Evolutionary conservation across 2,329 filamentous ascomycete species (phyloP).

Genomic region (Pyrenophora seminiperda): DNA sequence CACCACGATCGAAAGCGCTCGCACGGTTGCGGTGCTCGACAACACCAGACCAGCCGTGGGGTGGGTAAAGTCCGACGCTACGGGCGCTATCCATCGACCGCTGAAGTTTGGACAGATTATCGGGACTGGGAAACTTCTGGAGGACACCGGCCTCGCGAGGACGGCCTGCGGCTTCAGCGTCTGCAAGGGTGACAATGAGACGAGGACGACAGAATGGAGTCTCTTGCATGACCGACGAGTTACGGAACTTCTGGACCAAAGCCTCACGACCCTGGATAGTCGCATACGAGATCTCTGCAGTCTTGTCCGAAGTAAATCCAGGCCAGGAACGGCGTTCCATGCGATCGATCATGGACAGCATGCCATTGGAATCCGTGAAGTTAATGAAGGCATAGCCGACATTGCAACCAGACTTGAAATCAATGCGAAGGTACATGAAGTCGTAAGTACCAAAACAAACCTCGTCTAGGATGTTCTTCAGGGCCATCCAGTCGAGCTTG

Average conservation of each 20-base stretch:
- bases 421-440: constrained; percentile 92
- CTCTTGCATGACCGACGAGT: constrained; percentile 95
- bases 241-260: constrained; percentile 91
- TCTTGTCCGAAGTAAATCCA: constrained; percentile 81
- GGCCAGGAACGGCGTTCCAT: constrained; percentile 61
- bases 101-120: constrained; percentile 87
- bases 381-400: constrained; percentile 98
- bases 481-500: constrained; percentile 68
- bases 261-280: constrained; percentile 94
- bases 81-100: constrained; percentile 86
- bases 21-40: constrained; percentile 77
- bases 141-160: constrained; percentile 67
- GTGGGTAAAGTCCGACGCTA: constrained; percentile 84
- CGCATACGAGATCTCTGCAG: constrained; percentile 92
- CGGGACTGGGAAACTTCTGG: constrained; percentile 75
- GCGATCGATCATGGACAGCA: constrained; percentile 38
- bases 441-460: constrained; percentile 84
- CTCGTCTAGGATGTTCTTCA: constrained; percentile 80
- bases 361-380: constrained; percentile 69
- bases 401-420: constrained; percentile 60
- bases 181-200: constrained; percentile 57
- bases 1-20: constrained; percentile 83
- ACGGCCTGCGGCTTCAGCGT: constrained; percentile 49
- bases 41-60: constrained; percentile 73
- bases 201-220: constrained; percentile 81